Base-by-base conservation (phyloP, 768 basidiomycete genomes). In the Phallus indusiatus region DNA sequence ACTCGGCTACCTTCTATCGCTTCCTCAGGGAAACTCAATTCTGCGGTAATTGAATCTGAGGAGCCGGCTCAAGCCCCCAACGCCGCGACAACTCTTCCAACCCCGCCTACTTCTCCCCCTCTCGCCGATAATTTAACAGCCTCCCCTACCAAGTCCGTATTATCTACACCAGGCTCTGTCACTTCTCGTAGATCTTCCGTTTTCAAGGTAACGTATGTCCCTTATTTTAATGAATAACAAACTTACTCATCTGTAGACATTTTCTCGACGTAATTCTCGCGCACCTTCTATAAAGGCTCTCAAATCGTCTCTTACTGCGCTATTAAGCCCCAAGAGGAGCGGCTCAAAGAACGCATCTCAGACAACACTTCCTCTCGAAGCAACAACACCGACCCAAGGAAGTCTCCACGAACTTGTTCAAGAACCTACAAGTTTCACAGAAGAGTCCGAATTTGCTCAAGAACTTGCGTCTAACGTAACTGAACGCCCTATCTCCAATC, bases 1-100 rank as follows among this genome's bases (percentile, higher is more conserved):
- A 59, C 48, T 46, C 57, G 57, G 12, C 57, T 59, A 16, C 50
- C 57, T n/a, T 59, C 57, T n/a, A 59, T 59, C 22, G 47, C 47
- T 18, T 59, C 57, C 7, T 59, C 57, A 33, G 35, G 57, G 24
- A 10, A 28, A 28, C 4, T 54, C 28, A 14, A 54, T 28, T 35
- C 53, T 35, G 42, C 42, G n/a, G n/a, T 14, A 14, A 14, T 42
- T n/a, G 18, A 56, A 12, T 12, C 20, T 21, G 22, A 21, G 42
- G 33, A 21, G n/a, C 42, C 3, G 49, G 55, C 18, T 48, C 35
- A 56, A 56, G 47, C 21, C 8, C 12, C 6, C 46, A 49, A 20
- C 47, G 42, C 36, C 48, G 55, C 18, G 16, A 14, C 47, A 49
- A 17, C n/a, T 33, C 28, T 17, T 24, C 28, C 57, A 35, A 46